Evolutionary conservation across 2,329 filamentous ascomycete genomes (phyloP).

Genomic region (Plenodomus lindquistii): DNA sequence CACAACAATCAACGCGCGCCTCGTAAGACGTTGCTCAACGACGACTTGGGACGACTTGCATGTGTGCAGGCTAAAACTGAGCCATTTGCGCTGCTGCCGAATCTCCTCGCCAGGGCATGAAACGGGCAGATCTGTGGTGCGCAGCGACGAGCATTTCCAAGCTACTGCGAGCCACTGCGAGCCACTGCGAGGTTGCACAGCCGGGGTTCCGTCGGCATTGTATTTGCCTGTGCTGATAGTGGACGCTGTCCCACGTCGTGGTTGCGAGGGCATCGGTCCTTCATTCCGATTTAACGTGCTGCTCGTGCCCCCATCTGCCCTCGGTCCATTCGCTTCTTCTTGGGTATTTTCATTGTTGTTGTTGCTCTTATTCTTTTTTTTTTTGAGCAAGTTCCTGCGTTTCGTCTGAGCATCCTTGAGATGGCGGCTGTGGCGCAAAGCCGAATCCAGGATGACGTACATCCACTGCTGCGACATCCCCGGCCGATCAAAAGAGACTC

Average conservation of each 20-base stretch:
- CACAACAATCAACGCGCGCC: conserved; percentile 14
- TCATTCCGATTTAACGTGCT: conserved; percentile 21
- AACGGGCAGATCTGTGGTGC: conserved; percentile 23
- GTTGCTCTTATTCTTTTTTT: too few species aligned
- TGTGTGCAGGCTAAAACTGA: conserved; percentile 26
- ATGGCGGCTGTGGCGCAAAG: conserved; percentile 28
- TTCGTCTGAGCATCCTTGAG: conserved; percentile 8
- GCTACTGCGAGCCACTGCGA: too few species aligned
- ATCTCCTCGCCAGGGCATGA: conserved; percentile 24
- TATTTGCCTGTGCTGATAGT: conserved; percentile 24
- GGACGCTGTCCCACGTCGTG: conserved; percentile 23
- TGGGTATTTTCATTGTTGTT: conserved; percentile 9
- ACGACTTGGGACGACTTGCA: conserved; percentile 24
- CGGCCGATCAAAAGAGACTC: conserved; percentile 30
- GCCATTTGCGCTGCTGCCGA: conserved; percentile 15
- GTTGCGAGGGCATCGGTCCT: conserved; percentile 18
- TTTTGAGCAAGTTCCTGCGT: conserved; percentile 2
- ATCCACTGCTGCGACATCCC: conserved; percentile 29
- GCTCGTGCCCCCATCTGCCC: conserved; percentile 10
- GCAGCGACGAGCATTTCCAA: conserved; percentile 19
- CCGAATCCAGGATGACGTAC: conserved; percentile 21
- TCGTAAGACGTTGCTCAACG: conserved; percentile 17
- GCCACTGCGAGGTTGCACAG: conserved; percentile 24
- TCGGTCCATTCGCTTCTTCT: conserved; percentile 7
- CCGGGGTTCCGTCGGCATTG: conserved; percentile 21